Percentiles rank a stretch among this genome's conserved stretches.
Evolutionary conservation across 306 rosid genomes (phyloP).

Genomic region (Rubus parviflorus): DNA sequence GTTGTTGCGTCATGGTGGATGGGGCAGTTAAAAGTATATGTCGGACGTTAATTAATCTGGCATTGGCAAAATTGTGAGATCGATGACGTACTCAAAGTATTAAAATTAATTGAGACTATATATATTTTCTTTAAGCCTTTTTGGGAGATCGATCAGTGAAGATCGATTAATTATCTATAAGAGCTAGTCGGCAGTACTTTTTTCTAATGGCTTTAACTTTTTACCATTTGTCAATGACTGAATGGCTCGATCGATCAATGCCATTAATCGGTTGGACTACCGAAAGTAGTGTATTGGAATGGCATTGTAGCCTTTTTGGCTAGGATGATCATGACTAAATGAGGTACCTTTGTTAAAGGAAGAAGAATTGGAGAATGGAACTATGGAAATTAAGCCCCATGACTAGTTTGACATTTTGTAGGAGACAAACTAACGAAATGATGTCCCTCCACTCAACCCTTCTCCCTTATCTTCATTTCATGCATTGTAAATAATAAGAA

Average conservation of each 20-base stretch:
- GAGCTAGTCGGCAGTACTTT: background rate
- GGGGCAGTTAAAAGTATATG: background rate
- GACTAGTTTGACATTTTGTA: background rate
- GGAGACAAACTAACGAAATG: background rate
- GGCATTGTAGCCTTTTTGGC: background rate
- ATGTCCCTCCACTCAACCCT: background rate
- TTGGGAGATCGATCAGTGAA: background rate
- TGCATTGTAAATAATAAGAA: no score
- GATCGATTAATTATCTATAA: background rate
- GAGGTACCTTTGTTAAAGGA: background rate
- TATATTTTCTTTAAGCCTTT: background rate
- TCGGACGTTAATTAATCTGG: background rate
- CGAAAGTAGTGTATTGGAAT: background rate
- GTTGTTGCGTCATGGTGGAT: constrained; percentile 1
- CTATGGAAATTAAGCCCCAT: background rate
- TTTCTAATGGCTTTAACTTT: background rate
- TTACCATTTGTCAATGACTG: no score
- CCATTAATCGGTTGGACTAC: background rate
- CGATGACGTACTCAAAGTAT: no score
- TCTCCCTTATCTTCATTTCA: no score
- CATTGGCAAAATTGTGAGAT: background rate
- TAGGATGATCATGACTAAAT: background rate
- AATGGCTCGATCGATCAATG: background rate
- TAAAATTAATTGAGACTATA: no score
- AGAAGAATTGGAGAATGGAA: background rate